phyloP scores from a whole-genome alignment of 148 eudicot species.

The Limonium bicolor region DNA sequence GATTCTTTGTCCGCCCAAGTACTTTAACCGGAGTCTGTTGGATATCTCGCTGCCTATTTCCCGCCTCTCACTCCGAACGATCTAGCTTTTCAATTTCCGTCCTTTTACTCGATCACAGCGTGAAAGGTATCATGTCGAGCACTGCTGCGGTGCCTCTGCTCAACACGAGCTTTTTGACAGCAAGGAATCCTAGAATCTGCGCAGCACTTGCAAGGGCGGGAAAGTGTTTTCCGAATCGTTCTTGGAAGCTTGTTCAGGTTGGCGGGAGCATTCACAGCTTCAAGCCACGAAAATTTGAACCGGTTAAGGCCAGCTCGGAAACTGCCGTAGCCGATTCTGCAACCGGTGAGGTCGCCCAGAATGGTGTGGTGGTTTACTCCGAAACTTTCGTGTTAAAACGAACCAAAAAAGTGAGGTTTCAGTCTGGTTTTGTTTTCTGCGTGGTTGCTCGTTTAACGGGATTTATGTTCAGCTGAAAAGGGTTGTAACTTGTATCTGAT shows the following conservation, averaged over 20 bases:
- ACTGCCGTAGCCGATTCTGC: background rate
- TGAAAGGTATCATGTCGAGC: no score
- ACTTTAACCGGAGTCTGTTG: no score
- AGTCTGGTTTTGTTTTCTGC: background rate
- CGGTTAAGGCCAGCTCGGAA: background rate
- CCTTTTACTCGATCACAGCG: no score
- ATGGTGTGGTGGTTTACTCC: background rate
- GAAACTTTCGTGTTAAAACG: constrained; percentile 1
- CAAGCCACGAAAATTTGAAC: background rate
- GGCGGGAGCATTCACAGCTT: constrained; percentile 4
- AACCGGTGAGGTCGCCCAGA: constrained; percentile 1
- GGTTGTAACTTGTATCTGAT: background rate
- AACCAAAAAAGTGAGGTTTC: constrained; percentile 1
- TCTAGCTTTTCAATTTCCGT: no score
- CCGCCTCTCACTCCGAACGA: no score
- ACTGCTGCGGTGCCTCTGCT: no score
- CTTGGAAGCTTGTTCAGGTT: background rate
- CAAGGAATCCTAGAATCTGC: no score
- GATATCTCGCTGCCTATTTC: no score
- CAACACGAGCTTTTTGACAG: no score
- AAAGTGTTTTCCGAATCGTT: no score
- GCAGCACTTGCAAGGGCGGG: no score
- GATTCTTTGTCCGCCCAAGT: no score
- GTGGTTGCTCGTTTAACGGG: background rate
- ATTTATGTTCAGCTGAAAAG: background rate